A percentile compares a stretch with the other conserved stretches of the same genome.
Evolutionary conservation across 2,329 filamentous ascomycete genomes (phyloP).

Genomic region (Botrytis aclada): DNA sequence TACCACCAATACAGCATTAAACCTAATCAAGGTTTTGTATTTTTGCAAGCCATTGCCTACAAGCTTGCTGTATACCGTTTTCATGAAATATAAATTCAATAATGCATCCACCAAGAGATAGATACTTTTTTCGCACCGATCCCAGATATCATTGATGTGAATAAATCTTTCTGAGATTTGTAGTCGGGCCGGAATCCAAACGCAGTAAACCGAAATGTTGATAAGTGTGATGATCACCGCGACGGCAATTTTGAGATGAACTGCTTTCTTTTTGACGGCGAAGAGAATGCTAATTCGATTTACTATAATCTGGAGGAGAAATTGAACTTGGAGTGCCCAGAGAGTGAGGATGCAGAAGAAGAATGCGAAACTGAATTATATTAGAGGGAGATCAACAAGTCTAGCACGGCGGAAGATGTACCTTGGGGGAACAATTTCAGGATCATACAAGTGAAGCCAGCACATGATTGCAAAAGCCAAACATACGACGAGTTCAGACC

Average conservation of each 20-base stretch:
- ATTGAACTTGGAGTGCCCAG: slow-evolving; percentile 42
- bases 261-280: slow-evolving; percentile 41
- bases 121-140: slow-evolving; percentile 51
- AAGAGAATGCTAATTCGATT: slow-evolving; percentile 52
- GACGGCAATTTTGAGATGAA: slow-evolving; percentile 43
- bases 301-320: slow-evolving; percentile 54
- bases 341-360: slow-evolving; percentile 24
- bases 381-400: not conserved
- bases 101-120: slow-evolving; percentile 49
- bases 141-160: slow-evolving; percentile 50
- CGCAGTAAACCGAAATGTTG: slow-evolving; percentile 52
- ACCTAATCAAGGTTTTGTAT: slow-evolving; percentile 41
- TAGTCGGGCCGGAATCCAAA: slow-evolving; percentile 52
- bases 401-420: not conserved
- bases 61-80: slow-evolving; percentile 40
- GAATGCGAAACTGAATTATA: not conserved
- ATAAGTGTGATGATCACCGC: slow-evolving; percentile 44
- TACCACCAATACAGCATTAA: slow-evolving; percentile 43
- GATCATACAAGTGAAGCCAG: slow-evolving; percentile 12
- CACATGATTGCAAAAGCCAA: slow-evolving; percentile 40
- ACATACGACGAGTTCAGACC: slow-evolving; percentile 45
- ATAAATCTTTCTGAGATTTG: slow-evolving; percentile 44
- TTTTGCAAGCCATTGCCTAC: slow-evolving; percentile 39
- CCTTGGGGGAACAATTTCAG: not conserved
- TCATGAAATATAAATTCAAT: slow-evolving; percentile 54